phyloP scores from a whole-genome alignment of 2,329 filamentous ascomycete species.

The Cladosporium phlei region DNA sequence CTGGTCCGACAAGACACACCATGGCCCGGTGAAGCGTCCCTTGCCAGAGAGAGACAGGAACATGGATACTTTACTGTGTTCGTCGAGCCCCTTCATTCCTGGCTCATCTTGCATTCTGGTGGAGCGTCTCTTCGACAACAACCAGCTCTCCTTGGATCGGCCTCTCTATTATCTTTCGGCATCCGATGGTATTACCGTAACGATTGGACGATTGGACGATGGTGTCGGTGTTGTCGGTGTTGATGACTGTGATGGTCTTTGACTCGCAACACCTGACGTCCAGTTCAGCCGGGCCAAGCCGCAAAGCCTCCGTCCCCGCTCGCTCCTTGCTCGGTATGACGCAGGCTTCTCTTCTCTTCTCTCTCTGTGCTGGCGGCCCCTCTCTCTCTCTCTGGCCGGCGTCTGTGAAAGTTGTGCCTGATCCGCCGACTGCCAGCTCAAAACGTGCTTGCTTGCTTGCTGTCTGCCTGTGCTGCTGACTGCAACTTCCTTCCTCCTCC shows the following conservation, averaged over 20 bases:
- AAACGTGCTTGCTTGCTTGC: conserved; percentile 11
- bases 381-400: background rate
- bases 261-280: no score
- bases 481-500: background rate
- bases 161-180: background rate
- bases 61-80: no score
- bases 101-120: no score
- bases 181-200: no score
- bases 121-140: no score
- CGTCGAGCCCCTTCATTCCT: no score
- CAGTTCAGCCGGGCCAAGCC: conserved; percentile 7
- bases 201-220: no score
- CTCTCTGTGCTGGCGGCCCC: background rate
- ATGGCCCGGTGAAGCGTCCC: no score
- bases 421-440: background rate
- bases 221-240: no score
- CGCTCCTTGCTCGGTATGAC: conserved; percentile 6
- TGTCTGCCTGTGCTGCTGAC: conserved; percentile 11
- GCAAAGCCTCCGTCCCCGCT: conserved; percentile 5
- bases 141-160: background rate
- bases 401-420: background rate
- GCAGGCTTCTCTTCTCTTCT: background rate
- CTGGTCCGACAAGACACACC: no score
- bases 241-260: no score
- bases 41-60: no score